These are phyloP conservation scores for Polychaeton citri DNA, from an alignment of 2,329 filamentous ascomycete species.

Conservation along the genomic window DNA sequence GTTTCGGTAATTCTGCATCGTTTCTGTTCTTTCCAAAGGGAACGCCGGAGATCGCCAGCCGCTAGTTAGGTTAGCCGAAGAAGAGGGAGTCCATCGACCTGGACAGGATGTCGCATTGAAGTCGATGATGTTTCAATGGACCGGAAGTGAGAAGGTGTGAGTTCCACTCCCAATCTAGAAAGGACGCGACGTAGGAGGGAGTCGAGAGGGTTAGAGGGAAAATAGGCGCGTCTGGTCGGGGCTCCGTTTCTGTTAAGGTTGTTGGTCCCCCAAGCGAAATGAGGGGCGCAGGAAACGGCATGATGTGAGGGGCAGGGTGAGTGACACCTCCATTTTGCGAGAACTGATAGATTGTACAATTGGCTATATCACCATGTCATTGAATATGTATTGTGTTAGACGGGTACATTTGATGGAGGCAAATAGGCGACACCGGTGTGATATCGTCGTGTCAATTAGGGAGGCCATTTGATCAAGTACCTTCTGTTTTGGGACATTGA, in stretches of 20 bases:
- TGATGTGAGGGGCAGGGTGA: not conserved
- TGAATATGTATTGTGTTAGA: too few species aligned
- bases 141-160: too few species aligned
- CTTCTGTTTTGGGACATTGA: too few species aligned
- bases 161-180: too few species aligned
- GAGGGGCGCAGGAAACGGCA: not conserved
- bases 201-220: not conserved
- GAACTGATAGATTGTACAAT: not conserved
- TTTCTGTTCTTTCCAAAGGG: not conserved
- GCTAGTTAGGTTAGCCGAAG: slow-evolving; percentile 1
- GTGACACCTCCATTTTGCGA: not conserved
- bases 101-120: slow-evolving; percentile 1
- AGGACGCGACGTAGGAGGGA: not conserved
- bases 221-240: not conserved
- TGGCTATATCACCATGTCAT: too few species aligned
- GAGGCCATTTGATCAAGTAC: too few species aligned
- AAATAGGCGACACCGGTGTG: too few species aligned
- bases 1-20: slow-evolving; percentile 34
- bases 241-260: too few species aligned
- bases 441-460: too few species aligned
- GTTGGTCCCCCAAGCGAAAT: not conserved
- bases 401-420: too few species aligned
- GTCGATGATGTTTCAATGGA: slow-evolving; percentile 1
- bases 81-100: not conserved
- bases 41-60: not conserved